A percentile compares a stretch with the other conserved stretches of the same genome.
These are phyloP conservation scores for Coriolopsis trogii DNA, from an alignment of 1,284 basidiomycete genomes.

Conservation along the genomic window DNA sequence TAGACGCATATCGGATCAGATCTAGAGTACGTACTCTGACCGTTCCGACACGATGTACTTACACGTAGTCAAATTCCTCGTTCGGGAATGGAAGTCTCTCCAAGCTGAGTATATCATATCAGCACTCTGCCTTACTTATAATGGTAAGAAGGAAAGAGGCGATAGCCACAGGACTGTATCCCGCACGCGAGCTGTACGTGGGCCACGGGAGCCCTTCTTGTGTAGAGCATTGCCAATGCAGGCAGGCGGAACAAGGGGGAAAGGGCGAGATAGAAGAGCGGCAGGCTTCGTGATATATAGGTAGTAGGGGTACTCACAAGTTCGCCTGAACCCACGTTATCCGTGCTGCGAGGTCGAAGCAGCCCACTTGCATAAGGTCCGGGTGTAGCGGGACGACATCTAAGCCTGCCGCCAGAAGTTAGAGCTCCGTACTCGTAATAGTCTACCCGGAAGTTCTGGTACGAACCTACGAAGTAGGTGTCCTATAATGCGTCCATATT, in stretches of 20 bases:
- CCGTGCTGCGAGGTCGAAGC: slow-evolving; percentile 55
- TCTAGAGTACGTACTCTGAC: slow-evolving; percentile 7
- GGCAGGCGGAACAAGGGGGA: neutral
- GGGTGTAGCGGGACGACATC: slow-evolving; percentile 72
- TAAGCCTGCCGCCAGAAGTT: slow-evolving; percentile 46
- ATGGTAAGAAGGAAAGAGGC: neutral
- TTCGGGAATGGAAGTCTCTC: slow-evolving; percentile 68
- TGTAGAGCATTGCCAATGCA: neutral
- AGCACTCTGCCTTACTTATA: slow-evolving; percentile 7
- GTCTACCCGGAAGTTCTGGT: neutral
- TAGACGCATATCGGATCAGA: slow-evolving; percentile 18
- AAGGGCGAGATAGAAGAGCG: neutral
- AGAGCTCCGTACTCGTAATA: neutral
- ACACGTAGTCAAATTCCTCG: slow-evolving; percentile 77
- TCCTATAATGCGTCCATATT: slow-evolving; percentile 32
- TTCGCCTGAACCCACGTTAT: slow-evolving; percentile 73
- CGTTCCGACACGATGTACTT: slow-evolving; percentile 29
- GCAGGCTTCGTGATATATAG: too few species aligned
- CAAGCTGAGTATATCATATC: slow-evolving; percentile 44
- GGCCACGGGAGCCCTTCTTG: neutral
- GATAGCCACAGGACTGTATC: neutral
- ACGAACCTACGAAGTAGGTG: slow-evolving; percentile 61
- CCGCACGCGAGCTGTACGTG: neutral
- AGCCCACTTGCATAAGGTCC: slow-evolving; percentile 56
- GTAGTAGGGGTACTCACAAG: slow-evolving; percentile 49